A percentile compares a stretch with the other conserved stretches of the same genome.
Evolutionary conservation across 805 yeast species (phyloP).

Genomic region (Kodamaea jinghongensis): DNA sequence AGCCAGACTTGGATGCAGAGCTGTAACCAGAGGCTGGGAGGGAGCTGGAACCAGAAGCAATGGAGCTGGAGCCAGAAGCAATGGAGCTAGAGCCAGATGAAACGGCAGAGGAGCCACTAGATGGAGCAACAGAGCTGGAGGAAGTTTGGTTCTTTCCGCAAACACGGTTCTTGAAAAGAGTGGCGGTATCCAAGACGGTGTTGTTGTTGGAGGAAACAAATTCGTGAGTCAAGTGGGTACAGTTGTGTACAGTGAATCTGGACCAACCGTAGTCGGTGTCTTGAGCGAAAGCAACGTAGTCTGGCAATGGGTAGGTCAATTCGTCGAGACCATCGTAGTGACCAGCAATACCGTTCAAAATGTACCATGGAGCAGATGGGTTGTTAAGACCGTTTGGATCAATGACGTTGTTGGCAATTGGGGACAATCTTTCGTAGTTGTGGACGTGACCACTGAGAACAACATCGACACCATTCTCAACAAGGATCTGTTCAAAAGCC

Average conservation of each 20-base stretch:
- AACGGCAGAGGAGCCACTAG: conserved; percentile 1
- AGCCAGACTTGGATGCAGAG: background rate
- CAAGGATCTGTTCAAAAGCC: conserved; percentile 13
- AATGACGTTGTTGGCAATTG: conserved; percentile 9
- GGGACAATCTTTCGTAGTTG: conserved; percentile 14
- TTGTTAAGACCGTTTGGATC: conserved; percentile 16
- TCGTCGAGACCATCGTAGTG: conserved; percentile 15
- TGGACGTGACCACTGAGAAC: conserved; percentile 14
- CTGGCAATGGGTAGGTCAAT: conserved; percentile 11
- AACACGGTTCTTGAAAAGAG: conserved; percentile 12
- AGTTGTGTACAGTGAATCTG: conserved; percentile 14
- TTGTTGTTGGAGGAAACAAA: conserved; percentile 13
- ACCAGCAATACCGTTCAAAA: conserved; percentile 16
- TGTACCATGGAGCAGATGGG: conserved; percentile 16
- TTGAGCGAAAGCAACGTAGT: conserved; percentile 13
- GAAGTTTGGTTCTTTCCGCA: background rate
- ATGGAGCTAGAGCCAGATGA: background rate
- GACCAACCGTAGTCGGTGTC: conserved; percentile 16
- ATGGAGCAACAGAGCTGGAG: background rate
- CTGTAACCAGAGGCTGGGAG: background rate
- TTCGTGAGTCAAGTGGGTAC: conserved; percentile 16
- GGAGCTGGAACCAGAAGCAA: too few species aligned
- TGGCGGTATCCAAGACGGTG: conserved; percentile 15
- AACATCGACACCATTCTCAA: conserved; percentile 13
- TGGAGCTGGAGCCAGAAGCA: conserved; percentile 3